These are phyloP conservation scores for Mesostigma viride DNA, from an alignment of 139 green algal species.

Conservation along the genomic window DNA sequence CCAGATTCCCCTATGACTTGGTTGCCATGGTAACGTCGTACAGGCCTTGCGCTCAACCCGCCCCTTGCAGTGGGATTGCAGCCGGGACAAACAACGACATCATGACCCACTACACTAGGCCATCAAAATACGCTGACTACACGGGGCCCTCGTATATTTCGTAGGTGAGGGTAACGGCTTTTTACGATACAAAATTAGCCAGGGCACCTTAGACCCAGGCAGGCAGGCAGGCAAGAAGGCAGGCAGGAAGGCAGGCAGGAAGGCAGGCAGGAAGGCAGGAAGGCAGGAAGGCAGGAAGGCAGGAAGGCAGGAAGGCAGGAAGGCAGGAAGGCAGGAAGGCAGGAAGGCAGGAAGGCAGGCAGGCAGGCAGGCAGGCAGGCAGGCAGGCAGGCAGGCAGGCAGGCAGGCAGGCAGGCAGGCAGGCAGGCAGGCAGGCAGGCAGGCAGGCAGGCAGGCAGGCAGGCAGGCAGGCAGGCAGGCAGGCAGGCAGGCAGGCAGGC, in stretches of 20 bases:
- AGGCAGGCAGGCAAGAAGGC: no score
- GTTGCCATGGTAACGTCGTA: no score
- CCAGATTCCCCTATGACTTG: no score
- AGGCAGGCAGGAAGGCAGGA: slow-evolving; percentile 23
- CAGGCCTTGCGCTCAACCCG: no score
- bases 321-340: slow-evolving; percentile 27
- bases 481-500: slow-evolving; percentile 20
- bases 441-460: neutral
- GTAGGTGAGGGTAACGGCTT: no score
- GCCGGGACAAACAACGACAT: no score
- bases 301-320: slow-evolving; percentile 10
- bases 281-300: slow-evolving; percentile 27
- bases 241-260: slow-evolving; percentile 28
- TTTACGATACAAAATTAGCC: no score
- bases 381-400: slow-evolving; percentile 28
- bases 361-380: slow-evolving; percentile 29
- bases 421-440: slow-evolving; percentile 24
- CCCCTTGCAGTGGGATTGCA: no score
- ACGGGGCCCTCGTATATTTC: no score
- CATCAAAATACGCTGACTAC: no score
- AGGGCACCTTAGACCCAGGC: no score
- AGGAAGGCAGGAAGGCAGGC: slow-evolving; percentile 18
- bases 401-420: slow-evolving; percentile 28
- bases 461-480: slow-evolving; percentile 28
- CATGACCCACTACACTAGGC: no score